Conservation (phyloP, 352 stramenopile genomes). For the Globisporangium nagaii region DNA sequence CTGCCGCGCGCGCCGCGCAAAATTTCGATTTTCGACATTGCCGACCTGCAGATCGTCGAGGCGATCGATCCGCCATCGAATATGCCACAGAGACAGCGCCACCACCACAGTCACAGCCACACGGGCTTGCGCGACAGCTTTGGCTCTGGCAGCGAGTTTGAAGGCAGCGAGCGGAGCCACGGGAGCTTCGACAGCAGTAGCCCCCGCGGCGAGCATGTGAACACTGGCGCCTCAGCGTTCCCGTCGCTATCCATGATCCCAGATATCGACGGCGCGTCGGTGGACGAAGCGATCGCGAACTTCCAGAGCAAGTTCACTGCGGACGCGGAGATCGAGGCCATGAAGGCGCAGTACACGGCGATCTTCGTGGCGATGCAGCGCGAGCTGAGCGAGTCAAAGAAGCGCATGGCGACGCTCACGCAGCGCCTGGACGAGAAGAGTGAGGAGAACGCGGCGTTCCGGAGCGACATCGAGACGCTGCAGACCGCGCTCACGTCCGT, state of each 20-base stretch:
- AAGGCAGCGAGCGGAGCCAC: conserved; percentile 2
- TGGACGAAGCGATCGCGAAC: conserved; percentile 49
- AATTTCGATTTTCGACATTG: conserved; percentile 64
- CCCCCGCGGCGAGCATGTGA: neutral
- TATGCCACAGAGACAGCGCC: conserved; percentile 12
- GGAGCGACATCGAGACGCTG: conserved; percentile 58
- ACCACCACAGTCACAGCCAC: neutral
- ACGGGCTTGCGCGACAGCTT: conserved; percentile 12
- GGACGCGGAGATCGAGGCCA: conserved; percentile 19
- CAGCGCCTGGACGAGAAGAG: conserved; percentile 53
- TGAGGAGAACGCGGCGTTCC: conserved; percentile 53
- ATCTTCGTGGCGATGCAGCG: conserved; percentile 66
- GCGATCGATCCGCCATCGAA: conserved; percentile 13
- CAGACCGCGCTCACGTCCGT: conserved; percentile 57
- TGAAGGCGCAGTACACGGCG: conserved; percentile 50
- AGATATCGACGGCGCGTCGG: conserved; percentile 12
- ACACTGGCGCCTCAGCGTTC: neutral
- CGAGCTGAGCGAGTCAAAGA: conserved; percentile 53
- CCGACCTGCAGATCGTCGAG: conserved; percentile 66
- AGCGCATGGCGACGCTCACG: conserved; percentile 36
- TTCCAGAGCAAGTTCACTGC: conserved; percentile 24
- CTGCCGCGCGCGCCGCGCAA: conserved; percentile 39
- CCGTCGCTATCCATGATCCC: conserved; percentile 9
- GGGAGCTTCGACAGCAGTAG: conserved; percentile 8
- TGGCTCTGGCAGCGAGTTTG: conserved; percentile 11